Conservation (phyloP, 202 grass and related monocot genomes). For the Panicum virgatum region DNA sequence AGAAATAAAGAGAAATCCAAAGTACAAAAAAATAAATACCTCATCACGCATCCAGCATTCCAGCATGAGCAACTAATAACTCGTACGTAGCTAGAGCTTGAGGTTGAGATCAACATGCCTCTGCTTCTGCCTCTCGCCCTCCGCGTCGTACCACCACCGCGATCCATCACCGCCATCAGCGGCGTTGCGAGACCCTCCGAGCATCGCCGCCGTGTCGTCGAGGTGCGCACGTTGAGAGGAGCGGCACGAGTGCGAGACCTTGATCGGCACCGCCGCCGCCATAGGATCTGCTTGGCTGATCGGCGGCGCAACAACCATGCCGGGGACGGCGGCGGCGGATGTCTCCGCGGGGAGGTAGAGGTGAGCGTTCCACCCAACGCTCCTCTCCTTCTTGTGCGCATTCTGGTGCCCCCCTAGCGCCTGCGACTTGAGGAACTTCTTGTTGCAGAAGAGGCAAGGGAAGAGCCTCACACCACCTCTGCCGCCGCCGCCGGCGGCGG, state of each 20-base stretch:
- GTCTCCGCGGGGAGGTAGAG: constrained; percentile 46
- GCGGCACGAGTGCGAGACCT: constrained; percentile 13
- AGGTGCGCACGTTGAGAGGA: neutral
- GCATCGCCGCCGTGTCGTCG: neutral
- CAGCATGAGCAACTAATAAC: neutral
- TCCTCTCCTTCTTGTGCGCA: constrained; percentile 77
- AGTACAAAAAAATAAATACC: neutral
- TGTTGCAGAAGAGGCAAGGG: constrained; percentile 72
- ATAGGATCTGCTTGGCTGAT: neutral
- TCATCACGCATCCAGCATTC: too few species aligned
- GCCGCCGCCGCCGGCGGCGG: too few species aligned
- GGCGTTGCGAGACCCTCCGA: neutral
- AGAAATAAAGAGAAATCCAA: neutral
- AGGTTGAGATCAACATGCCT: constrained; percentile 42
- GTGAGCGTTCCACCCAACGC: constrained; percentile 58
- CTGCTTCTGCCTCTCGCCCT: neutral
- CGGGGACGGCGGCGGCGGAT: neutral
- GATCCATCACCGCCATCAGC: neutral
- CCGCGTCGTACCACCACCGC: neutral
- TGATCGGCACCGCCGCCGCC: neutral
- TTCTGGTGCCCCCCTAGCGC: constrained; percentile 85
- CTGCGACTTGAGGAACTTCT: constrained; percentile 79
- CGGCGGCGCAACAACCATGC: neutral
- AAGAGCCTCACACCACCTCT: constrained; percentile 43
- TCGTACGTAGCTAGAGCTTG: constrained; percentile 25